phyloP scores from a whole-genome alignment of 306 rosid species.

The Vigna mungo region DNA sequence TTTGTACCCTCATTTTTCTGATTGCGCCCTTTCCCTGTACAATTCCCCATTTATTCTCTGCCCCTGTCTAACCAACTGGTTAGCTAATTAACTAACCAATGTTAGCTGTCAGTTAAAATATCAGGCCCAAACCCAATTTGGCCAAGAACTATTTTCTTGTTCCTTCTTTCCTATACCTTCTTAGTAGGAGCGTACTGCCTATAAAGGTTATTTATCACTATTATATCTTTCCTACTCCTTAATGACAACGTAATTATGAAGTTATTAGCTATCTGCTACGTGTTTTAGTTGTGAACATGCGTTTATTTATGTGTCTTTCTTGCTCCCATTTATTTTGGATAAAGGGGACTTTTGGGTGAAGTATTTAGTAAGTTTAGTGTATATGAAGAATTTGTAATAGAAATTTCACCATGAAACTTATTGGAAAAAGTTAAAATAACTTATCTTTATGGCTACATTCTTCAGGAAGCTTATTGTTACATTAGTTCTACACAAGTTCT shows the following conservation, averaged over 20 bases:
- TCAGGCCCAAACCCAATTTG: too few relatives aligned
- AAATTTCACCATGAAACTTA: neutral
- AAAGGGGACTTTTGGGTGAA: neutral
- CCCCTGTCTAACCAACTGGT: too few relatives aligned
- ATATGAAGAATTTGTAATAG: neutral
- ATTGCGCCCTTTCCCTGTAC: neutral
- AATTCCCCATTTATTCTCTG: neutral
- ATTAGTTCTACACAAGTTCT: too few relatives aligned
- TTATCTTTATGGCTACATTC: too few relatives aligned
- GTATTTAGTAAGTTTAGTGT: neutral
- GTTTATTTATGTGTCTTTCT: slow-evolving; percentile 20
- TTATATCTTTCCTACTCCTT: neutral
- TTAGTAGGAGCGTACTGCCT: too few relatives aligned
- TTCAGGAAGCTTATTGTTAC: too few relatives aligned
- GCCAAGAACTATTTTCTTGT: too few relatives aligned
- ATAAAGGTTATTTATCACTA: too few relatives aligned
- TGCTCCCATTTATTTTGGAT: slow-evolving; percentile 5
- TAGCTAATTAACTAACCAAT: too few relatives aligned
- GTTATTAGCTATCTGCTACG: neutral
- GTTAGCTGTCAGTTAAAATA: too few relatives aligned
- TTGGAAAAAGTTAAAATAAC: too few relatives aligned
- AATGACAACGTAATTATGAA: neutral
- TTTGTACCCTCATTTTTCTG: neutral
- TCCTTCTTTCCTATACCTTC: too few relatives aligned
- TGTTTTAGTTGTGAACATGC: slow-evolving; percentile 4